These are phyloP conservation scores for Balakata baccata DNA, from an alignment of 345 rosid genomes.

Conservation along the genomic window DNA sequence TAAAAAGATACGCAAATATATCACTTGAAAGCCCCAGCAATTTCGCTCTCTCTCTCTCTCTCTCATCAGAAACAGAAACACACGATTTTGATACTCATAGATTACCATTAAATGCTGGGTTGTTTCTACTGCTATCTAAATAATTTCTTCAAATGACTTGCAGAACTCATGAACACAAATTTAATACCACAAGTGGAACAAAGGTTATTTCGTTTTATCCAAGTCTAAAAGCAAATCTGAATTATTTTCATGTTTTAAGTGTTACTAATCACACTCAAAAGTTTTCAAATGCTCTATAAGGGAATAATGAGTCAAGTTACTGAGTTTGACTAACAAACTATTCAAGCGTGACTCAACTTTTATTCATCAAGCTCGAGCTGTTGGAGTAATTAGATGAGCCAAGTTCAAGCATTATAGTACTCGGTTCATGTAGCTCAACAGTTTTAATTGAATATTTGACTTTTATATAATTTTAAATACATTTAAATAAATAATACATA, in stretches of 20 bases:
- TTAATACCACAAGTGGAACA: not conserved
- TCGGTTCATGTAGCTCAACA: too few species aligned
- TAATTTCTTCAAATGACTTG: not conserved
- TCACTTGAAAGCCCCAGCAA: not conserved
- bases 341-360: too few species aligned
- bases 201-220: not conserved
- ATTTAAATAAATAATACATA: too few species aligned
- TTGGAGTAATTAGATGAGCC: too few species aligned
- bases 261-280: not conserved
- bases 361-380: too few species aligned
- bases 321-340: too few species aligned
- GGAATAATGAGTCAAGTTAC: too few species aligned
- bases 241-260: not conserved
- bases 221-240: not conserved
- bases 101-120: not conserved
- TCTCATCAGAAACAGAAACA: not conserved
- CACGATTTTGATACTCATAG: not conserved
- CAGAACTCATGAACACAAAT: not conserved
- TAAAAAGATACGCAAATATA: not conserved
- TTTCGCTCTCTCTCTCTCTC: not conserved
- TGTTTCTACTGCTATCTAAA: not conserved
- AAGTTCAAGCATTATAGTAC: too few species aligned
- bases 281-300: conserved; percentile 3
- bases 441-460: too few species aligned
- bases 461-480: too few species aligned